Evolutionary conservation across 2,329 filamentous ascomycete species (phyloP), one percentile per base, ranked within the genome.

Genomic region (Exophiala sideris): DNA sequence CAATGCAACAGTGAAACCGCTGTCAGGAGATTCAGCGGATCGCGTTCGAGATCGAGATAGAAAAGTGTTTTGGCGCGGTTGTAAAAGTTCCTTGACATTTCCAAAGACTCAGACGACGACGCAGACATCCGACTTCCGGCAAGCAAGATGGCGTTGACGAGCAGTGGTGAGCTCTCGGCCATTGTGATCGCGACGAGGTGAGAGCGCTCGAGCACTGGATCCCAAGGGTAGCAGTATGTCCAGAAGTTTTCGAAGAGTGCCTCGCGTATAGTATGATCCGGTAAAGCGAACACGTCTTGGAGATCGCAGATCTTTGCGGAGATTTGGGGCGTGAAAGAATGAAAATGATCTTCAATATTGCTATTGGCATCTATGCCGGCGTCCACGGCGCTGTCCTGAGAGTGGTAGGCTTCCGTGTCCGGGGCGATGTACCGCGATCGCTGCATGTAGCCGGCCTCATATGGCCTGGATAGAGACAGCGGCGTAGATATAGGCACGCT

Each of bases 121-220:
- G 70, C 60, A 10, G 65, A 65, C 12, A 75, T 71, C 54, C 73
- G 67, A 52, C 72, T 74, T 1, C 71, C 73, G 6, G 73, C 73
- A 1, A 75, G 64, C 40, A 74, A 70, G 14, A 75, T 68, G 2
- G 71, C 68, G 50, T 75, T 71, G 20, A 73, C 60, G 18, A 69
- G 60, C 9, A 69, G 53, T 3, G 67, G 62, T 2, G 67, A 68
- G 10, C 45, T 7, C 6, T 16, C 14, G 11, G 36, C 49, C 11
- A 33, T 29, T 20, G 18, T 10, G n/a, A 3, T 34, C 5, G 29
- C 40, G 3, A 46, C 39, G 18, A 52, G 14, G 12, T 52, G 40
- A 12, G 49, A 45, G 45, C 49, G 68, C 35, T 74, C 70, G 4
- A 74, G 67, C 18, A 74, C 68, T 1, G 72, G 72, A 0, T 70